These are phyloP conservation scores for Sanghuangporus baumii DNA, from an alignment of 1,284 basidiomycete genomes.

Conservation along the genomic window DNA sequence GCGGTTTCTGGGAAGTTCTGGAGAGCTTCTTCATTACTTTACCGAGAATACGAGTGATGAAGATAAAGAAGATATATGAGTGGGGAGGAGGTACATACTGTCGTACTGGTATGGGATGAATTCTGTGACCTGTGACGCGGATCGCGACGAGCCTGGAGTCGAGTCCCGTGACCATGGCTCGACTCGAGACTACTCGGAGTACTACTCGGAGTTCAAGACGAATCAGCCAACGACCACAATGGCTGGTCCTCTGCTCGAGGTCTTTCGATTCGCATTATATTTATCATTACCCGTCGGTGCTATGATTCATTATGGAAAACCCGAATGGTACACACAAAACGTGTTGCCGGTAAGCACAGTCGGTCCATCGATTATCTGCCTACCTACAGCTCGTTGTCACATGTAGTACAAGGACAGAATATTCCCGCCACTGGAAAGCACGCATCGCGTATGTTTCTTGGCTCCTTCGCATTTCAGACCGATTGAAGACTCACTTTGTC, in stretches of 20 bases:
- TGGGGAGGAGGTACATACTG: not conserved
- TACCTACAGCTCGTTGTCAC: slow-evolving; percentile 1
- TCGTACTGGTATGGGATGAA: not conserved
- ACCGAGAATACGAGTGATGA: not conserved
- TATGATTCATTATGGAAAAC: slow-evolving; percentile 86
- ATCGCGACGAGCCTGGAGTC: not conserved
- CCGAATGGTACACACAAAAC: slow-evolving; percentile 78
- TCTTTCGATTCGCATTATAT: slow-evolving; percentile 87
- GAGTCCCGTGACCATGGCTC: too few relatives aligned
- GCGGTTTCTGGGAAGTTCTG: slow-evolving; percentile 2
- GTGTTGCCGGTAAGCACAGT: slow-evolving; percentile 70
- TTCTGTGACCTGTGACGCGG: not conserved
- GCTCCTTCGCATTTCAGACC: slow-evolving; percentile 6
- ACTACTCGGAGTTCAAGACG: not conserved
- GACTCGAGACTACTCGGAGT: too few relatives aligned
- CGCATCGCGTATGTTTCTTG: slow-evolving; percentile 38
- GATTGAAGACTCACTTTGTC: not conserved
- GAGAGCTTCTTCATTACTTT: slow-evolving; percentile 11
- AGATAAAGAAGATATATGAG: not conserved
- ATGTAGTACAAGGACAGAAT: slow-evolving; percentile 65
- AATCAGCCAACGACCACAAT: slow-evolving; percentile 31
- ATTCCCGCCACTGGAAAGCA: slow-evolving; percentile 57
- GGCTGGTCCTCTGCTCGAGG: slow-evolving; percentile 80
- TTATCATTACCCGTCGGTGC: slow-evolving; percentile 83
- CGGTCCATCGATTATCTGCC: not conserved